Conservation (phyloP, 306 rosid species). For the Vachellia pachyceras region DNA sequence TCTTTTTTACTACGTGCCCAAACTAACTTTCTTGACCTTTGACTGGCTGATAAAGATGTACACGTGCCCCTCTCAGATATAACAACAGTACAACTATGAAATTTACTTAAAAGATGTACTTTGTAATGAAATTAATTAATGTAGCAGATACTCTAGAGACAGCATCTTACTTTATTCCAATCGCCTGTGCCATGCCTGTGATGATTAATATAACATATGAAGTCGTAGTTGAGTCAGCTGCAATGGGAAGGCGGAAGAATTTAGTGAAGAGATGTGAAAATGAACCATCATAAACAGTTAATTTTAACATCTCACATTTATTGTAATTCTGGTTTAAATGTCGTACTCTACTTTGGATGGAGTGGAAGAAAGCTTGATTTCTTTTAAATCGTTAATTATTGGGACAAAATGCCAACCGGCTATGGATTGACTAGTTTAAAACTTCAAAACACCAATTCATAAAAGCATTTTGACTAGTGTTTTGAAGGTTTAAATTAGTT, state of each 20-base stretch:
- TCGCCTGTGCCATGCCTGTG: neutral
- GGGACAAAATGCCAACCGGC: neutral
- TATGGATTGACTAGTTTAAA: neutral
- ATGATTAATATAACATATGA: too few relatives aligned
- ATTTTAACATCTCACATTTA: too few relatives aligned
- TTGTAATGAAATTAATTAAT: too few relatives aligned
- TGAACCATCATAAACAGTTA: too few relatives aligned
- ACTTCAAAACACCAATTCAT: too few relatives aligned
- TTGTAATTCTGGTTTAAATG: too few relatives aligned
- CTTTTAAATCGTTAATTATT: too few relatives aligned
- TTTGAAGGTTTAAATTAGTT: too few relatives aligned
- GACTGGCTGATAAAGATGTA: conserved; percentile 34
- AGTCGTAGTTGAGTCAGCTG: neutral
- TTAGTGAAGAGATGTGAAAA: neutral
- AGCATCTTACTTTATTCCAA: neutral
- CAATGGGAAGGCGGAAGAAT: neutral
- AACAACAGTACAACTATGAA: neutral
- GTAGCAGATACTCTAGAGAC: neutral
- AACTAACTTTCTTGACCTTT: conserved; percentile 9
- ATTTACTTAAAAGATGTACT: too few relatives aligned
- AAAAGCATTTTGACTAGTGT: too few relatives aligned
- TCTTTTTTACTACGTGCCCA: neutral
- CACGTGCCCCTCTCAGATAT: conserved; percentile 29
- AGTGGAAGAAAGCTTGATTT: too few relatives aligned
- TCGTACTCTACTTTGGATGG: too few relatives aligned